Conservation (phyloP, 1,284 basidiomycete genomes). For the Malassezia dermatis region DNA sequence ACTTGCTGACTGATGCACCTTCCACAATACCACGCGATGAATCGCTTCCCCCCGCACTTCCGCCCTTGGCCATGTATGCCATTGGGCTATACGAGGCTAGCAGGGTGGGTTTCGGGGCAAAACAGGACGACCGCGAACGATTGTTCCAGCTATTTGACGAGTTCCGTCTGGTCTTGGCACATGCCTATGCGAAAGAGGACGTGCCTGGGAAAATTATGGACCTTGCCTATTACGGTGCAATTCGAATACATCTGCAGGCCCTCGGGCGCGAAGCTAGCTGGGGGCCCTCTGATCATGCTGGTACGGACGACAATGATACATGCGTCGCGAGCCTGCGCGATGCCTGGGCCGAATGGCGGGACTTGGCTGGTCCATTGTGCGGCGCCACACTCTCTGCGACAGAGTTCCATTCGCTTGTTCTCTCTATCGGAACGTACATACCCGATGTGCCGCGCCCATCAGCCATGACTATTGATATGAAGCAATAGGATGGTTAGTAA, state of each 20-base stretch:
- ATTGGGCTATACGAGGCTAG: constrained; percentile 7
- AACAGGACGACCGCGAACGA: neutral
- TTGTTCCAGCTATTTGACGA: constrained; percentile 8
- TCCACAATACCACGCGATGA: neutral
- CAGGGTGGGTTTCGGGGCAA: neutral
- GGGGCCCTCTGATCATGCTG: neutral
- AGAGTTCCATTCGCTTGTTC: neutral
- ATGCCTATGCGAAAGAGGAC: neutral
- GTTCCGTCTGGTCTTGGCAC: constrained; percentile 12
- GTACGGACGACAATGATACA: neutral
- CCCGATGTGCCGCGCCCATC: constrained; percentile 17
- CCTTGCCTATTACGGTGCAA: constrained; percentile 8
- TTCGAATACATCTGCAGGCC: neutral
- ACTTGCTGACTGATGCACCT: neutral
- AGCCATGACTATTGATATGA: constrained; percentile 10
- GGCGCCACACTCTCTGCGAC: neutral
- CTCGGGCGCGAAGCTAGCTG: neutral
- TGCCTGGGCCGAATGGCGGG: neutral
- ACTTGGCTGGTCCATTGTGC: neutral
- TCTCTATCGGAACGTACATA: neutral
- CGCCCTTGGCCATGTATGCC: constrained; percentile 9
- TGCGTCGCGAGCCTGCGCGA: neutral
- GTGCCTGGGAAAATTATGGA: neutral
- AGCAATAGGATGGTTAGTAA: constrained; percentile 17
- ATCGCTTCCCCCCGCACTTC: neutral